Evolutionary conservation across 345 rosid species (phyloP).

Genomic region (Hypericum androsaemum): DNA sequence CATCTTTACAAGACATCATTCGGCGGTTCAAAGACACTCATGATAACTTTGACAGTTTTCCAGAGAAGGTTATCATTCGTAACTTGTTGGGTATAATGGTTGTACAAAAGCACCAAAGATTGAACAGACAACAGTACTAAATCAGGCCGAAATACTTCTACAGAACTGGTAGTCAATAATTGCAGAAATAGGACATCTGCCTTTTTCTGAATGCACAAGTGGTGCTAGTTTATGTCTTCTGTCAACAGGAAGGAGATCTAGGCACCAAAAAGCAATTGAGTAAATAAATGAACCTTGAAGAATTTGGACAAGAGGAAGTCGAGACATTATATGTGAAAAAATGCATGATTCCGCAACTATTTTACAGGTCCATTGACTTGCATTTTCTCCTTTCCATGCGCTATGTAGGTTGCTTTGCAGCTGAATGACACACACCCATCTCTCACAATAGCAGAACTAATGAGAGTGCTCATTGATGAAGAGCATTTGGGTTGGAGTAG

Average conservation of each 20-base stretch:
- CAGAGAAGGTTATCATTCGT: conserved; percentile 23
- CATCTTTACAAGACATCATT: conserved; percentile 41
- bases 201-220: too few species aligned
- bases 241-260: too few species aligned
- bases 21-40: conserved; percentile 40
- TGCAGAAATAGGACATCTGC: too few species aligned
- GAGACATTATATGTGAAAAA: too few species aligned
- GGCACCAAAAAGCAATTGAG: too few species aligned
- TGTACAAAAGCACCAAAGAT: too few species aligned
- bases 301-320: too few species aligned
- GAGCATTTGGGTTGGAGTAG: conserved; percentile 31
- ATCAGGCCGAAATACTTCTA: neutral
- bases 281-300: too few species aligned
- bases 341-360: too few species aligned
- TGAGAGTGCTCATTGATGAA: conserved; percentile 41
- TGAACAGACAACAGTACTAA: too few species aligned
- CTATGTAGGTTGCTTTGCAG: conserved; percentile 38
- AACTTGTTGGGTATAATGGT: too few species aligned
- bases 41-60: conserved; percentile 29
- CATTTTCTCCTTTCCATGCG: neutral
- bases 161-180: neutral
- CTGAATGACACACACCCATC: conserved; percentile 45
- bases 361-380: neutral
- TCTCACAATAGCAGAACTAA: conserved; percentile 34
- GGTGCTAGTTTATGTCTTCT: too few species aligned